Percentiles rank a stretch among this genome's conserved stretches.
Conservation (phyloP, 306 rosid species). For the Vigna mungo region DNA sequence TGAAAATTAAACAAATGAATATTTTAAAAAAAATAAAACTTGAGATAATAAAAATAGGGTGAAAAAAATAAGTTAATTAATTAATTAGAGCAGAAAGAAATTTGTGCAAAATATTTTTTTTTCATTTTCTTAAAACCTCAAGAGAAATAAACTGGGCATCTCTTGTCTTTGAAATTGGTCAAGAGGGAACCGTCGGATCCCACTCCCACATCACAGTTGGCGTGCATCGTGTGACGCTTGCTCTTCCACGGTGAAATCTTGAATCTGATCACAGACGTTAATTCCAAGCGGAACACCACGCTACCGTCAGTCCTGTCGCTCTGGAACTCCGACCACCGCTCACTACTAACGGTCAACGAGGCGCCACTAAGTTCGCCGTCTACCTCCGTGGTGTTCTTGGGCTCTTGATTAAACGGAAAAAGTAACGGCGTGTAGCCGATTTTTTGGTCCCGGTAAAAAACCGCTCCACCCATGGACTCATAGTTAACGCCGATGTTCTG, state of each 20-base stretch:
- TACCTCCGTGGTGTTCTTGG: constrained; percentile 65
- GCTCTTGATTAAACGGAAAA: constrained; percentile 61
- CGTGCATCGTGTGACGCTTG: constrained; percentile 72
- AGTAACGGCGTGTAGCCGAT: constrained; percentile 61
- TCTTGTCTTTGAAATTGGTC: constrained; percentile 51
- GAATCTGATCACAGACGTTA: constrained; percentile 66
- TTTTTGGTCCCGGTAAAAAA: constrained; percentile 63
- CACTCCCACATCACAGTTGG: constrained; percentile 70
- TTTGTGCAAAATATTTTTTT: background rate
- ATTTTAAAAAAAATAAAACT: background rate
- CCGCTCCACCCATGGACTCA: constrained; percentile 60
- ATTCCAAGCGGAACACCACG: constrained; percentile 69
- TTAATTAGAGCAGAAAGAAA: background rate
- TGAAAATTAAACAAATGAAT: background rate
- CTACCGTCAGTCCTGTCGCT: constrained; percentile 64
- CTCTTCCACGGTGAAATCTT: constrained; percentile 69
- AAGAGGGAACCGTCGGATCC: constrained; percentile 72
- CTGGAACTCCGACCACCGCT: constrained; percentile 70
- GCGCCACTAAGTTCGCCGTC: constrained; percentile 56
- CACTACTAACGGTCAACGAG: constrained; percentile 56
- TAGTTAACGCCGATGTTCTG: constrained; percentile 69
- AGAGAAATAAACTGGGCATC: constrained; percentile 78
- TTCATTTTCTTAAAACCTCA: constrained; percentile 21
- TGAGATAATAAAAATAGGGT: background rate
- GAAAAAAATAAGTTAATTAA: background rate